Evolutionary conservation across 225 moss, liverwort and hornwort genomes (phyloP), one percentile per base, ranked within the genome.

Genomic region (Sphagnum contortum): DNA sequence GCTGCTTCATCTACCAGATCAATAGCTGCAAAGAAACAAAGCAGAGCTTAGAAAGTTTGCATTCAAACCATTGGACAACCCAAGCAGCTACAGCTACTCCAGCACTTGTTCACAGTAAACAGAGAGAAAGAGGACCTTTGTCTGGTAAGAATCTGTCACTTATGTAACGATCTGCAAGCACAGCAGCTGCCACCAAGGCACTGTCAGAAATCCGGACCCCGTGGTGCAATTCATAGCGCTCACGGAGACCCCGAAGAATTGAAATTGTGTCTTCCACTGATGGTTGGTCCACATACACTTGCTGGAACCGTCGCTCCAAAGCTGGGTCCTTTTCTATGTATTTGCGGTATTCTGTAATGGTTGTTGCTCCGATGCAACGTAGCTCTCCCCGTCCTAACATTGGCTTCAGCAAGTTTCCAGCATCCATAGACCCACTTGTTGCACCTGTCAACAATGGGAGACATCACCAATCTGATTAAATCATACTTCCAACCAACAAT

Each of bases 131-230:
- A 29, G 29, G 29, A 83, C 83, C 87, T 81, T 84, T 88, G 66
- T 85, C 88, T 4, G 88, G 88, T n/a, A 85, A 79, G 53, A 80
- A 88, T 44, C 88, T 66, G 59, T 85, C 85, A 65, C 79, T 82
- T 50, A 85, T 88, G 29, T 82, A 88, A 3, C 85, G 82, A 61
- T 88, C 85, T 10, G 88, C 75, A n/a, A 85, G 82, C 68, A 82
- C 61, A 9, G 82, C 85, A 60, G 88, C 88, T 64, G 85, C 85
- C 3, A 78, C 77, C 50, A 85, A 65, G 11, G 85, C 85, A 61
- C 68, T 77, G 46, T 88, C 88, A 44, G 82, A 80, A 50, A 88
- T 84, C 45, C 79, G 68, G 9, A 88, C 84, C 2, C 70, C 84
- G 70, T 88, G 84, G 67, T 88, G 81, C 5, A 81, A 57, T 48